These are phyloP conservation scores for Epichloe sylvatica DNA, from an alignment of 2,329 filamentous ascomycete genomes.

Conservation along the genomic window DNA sequence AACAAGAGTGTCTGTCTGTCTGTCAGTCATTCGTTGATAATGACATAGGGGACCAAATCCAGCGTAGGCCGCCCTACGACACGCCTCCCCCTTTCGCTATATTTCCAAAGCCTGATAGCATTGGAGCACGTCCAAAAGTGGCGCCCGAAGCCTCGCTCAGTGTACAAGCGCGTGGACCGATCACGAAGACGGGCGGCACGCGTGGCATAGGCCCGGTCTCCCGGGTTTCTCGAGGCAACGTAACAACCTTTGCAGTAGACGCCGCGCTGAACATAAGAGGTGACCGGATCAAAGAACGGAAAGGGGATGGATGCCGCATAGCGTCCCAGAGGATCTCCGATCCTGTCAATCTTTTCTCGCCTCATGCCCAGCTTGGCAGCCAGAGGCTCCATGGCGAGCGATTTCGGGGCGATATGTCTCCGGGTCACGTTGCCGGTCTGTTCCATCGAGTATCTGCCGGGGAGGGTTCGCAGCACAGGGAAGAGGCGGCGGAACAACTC, in stretches of 20 bases:
- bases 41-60: background rate
- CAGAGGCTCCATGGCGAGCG: too few relatives aligned
- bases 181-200: background rate
- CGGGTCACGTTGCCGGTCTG: background rate
- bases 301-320: constrained; percentile 1
- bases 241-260: constrained; percentile 2
- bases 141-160: background rate
- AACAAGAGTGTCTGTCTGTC: too few relatives aligned
- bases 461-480: background rate
- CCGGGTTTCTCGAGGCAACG: background rate
- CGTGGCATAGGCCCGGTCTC: background rate
- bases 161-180: background rate
- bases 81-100: background rate
- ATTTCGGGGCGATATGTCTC: too few relatives aligned
- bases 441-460: constrained; percentile 1
- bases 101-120: background rate
- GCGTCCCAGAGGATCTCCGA: background rate
- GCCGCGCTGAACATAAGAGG: background rate
- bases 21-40: background rate
- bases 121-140: constrained; percentile 1
- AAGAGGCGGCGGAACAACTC: background rate
- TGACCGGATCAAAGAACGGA: background rate
- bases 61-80: background rate
- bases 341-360: background rate
- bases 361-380: too few relatives aligned